Percentiles rank a stretch among this genome's conserved stretches.
These are phyloP conservation scores for Verticillium nonalfalfae DNA, from an alignment of 2,329 filamentous ascomycete genomes.

Conservation along the genomic window DNA sequence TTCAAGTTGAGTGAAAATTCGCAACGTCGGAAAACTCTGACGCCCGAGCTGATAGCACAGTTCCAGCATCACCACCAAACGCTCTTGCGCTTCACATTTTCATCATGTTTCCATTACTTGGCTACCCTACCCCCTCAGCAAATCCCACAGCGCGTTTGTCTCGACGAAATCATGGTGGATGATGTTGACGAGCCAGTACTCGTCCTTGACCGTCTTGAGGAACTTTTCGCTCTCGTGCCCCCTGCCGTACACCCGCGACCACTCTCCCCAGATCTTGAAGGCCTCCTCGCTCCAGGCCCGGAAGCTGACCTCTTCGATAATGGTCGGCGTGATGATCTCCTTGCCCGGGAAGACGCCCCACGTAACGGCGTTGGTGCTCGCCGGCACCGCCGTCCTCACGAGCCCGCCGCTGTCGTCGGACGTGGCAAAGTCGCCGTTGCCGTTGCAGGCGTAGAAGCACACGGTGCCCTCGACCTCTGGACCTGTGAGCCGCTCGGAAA, in stretches of 20 bases:
- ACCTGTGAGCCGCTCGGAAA: slow-evolving; percentile 45
- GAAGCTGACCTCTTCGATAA: slow-evolving; percentile 94
- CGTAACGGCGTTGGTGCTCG: slow-evolving; percentile 84
- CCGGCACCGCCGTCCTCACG: slow-evolving; percentile 23
- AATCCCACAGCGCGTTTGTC: slow-evolving; percentile 64
- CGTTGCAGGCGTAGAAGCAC: slow-evolving; percentile 84
- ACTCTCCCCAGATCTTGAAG: slow-evolving; percentile 92
- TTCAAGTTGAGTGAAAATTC: too few species aligned
- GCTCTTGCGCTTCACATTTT: too few species aligned
- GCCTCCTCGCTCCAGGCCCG: slow-evolving; percentile 92
- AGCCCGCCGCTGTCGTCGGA: slow-evolving; percentile 45
- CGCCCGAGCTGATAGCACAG: too few species aligned
- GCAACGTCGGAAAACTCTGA: too few species aligned
- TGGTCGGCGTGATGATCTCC: slow-evolving; percentile 93
- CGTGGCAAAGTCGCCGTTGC: slow-evolving; percentile 68
- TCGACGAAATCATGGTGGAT: slow-evolving; percentile 77
- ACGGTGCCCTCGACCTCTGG: slow-evolving; percentile 56
- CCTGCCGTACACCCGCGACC: slow-evolving; percentile 81
- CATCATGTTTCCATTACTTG: too few species aligned
- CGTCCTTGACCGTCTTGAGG: slow-evolving; percentile 59
- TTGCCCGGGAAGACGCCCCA: slow-evolving; percentile 96
- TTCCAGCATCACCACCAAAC: too few species aligned
- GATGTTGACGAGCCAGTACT: slow-evolving; percentile 85
- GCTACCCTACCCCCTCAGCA: slow-evolving; percentile 38
- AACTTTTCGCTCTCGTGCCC: slow-evolving; percentile 65